Base-by-base conservation (phyloP, 2,329 filamentous ascomycete species). In the Endoconidiophora laricicola region DNA sequence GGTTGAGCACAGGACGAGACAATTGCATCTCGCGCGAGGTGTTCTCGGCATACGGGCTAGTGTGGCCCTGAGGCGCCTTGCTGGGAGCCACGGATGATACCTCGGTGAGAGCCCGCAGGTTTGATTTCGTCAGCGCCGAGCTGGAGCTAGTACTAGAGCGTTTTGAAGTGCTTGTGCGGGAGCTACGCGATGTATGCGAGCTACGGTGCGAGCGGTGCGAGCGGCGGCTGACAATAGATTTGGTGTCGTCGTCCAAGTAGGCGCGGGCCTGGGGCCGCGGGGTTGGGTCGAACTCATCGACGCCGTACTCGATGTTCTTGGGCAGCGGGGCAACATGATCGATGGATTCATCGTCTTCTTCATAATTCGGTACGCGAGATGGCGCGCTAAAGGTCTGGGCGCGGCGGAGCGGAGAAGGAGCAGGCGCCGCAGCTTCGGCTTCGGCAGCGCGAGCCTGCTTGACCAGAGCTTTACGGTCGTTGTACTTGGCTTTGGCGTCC, bases 401-500 rank as follows among this genome's bases (percentile, higher is more conserved):
- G 42, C 59, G 53, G 20, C 58, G 45, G 46, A 62, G 44, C 60
- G 46, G 55, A 57, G 4, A 58, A 57, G 26, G 52, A 53, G 20
- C 60, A 55, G 47, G 57, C 55, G 44, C 59, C 39, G 72, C 81
- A 55, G 80, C 74, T 49, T 81, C 72, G 59, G 81, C 79, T 58
- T 79, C 75, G 42, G 70, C 57, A n/a, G 62, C 61, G 12, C 67
- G 67, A 57, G 85, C 78, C 18, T 81, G 78, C 62, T 79, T 79
- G 58, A 94, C 74, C 57, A 87, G 79, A 5, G 85, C 82, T 64
- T 93, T 94, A 61, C 85, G 85, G 60, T 94, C 86, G 52, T 81
- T 75, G 66, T 96, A 96, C 52, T 85, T 84, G 49, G 81, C 78
- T 62, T 86, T 86, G 55, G 88, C 90, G 62, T 95, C 87, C 63